Conservation (phyloP, 2,329 filamentous ascomycete species). For the Ceratocystis variospora region DNA sequence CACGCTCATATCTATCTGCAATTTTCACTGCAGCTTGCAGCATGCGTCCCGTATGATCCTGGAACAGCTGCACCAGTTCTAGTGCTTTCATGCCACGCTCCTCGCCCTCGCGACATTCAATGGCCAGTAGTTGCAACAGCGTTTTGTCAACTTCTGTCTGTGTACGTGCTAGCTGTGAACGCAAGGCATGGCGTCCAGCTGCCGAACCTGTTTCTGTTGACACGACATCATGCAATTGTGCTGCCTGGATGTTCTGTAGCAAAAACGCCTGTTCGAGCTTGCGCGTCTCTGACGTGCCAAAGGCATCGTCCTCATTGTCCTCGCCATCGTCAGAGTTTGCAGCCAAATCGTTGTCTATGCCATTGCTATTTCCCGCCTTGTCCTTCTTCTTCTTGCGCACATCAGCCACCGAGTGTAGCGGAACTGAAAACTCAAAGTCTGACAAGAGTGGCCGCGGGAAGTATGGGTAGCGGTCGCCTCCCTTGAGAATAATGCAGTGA, state of each 20-base stretch:
- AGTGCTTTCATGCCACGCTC: slow-evolving; percentile 89
- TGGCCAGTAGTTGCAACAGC: slow-evolving; percentile 72
- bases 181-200: slow-evolving; percentile 39
- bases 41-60: slow-evolving; percentile 75
- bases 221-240: slow-evolving; percentile 62
- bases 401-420: slow-evolving; percentile 37
- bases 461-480: slow-evolving; percentile 81
- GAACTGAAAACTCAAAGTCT: slow-evolving; percentile 86
- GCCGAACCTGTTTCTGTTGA: slow-evolving; percentile 37
- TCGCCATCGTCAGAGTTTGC: slow-evolving; percentile 28
- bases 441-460: slow-evolving; percentile 80
- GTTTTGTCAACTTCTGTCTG: slow-evolving; percentile 84
- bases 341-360: slow-evolving; percentile 23
- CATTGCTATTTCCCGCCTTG: slow-evolving; percentile 26
- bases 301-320: slow-evolving; percentile 25
- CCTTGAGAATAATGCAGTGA: slow-evolving; percentile 98
- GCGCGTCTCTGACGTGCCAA: slow-evolving; percentile 36
- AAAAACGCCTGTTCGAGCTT: slow-evolving; percentile 72
- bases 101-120: slow-evolving; percentile 85
- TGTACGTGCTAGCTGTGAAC: slow-evolving; percentile 50
- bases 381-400: slow-evolving; percentile 23
- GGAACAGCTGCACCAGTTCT: slow-evolving; percentile 77
- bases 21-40: slow-evolving; percentile 82
- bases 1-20: slow-evolving; percentile 68
- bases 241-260: slow-evolving; percentile 54